A percentile compares a stretch with the other conserved stretches of the same genome.
These are phyloP conservation scores for Euryodendron excelsum DNA, from an alignment of 148 eudicot species.

Conservation along the genomic window DNA sequence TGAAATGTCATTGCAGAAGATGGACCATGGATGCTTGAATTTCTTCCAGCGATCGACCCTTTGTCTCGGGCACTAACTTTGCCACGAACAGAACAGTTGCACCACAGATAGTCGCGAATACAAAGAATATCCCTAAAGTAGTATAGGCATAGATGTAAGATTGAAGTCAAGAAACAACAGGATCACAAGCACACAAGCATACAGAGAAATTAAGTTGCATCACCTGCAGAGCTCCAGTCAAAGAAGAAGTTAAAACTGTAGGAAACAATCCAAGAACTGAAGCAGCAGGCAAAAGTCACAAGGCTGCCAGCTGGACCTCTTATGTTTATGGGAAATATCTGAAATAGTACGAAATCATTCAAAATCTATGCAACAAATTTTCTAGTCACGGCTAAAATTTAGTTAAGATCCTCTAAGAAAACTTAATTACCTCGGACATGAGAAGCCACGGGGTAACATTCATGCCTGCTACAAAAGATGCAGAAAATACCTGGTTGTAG, in stretches of 20 bases:
- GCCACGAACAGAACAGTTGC: constrained; percentile 29
- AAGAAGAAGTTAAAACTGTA: constrained; percentile 32
- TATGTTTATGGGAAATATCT: constrained; percentile 36
- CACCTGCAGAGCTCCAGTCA: constrained; percentile 38
- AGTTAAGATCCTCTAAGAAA: not conserved
- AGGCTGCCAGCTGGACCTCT: constrained; percentile 38
- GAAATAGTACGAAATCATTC: not conserved
- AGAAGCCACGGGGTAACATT: constrained; percentile 22
- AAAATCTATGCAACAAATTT: not conserved
- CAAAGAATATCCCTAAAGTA: constrained; percentile 10
- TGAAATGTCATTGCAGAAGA: not conserved
- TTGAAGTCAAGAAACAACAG: too few species aligned
- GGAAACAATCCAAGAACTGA: constrained; percentile 23
- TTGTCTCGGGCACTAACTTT: constrained; percentile 51
- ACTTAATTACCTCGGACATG: constrained; percentile 24
- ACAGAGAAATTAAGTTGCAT: too few species aligned
- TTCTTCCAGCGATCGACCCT: constrained; percentile 51
- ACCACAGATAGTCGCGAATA: constrained; percentile 24
- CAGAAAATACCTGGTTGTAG: constrained; percentile 16
- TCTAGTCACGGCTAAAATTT: not conserved
- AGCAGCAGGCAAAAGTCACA: constrained; percentile 9
- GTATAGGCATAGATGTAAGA: too few species aligned
- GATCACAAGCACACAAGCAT: too few species aligned
- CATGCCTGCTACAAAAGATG: constrained; percentile 18
- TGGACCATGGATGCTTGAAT: constrained; percentile 40